Conservation (phyloP, 129 eudicot genomes). For the Centrapalus pauciflorus region DNA sequence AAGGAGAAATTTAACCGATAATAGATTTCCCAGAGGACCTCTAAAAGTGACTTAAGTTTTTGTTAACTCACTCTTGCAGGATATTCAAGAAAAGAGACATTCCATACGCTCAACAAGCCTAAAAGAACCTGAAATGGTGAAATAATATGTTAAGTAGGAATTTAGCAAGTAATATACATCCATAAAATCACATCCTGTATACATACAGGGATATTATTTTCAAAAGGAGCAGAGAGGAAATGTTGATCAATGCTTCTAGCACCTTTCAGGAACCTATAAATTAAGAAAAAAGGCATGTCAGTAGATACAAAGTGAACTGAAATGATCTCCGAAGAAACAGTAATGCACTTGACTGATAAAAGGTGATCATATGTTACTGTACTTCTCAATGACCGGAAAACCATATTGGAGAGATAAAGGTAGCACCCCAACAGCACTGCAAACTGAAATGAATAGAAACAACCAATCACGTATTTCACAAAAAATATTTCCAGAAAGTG, state of each 20-base stretch:
- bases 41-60: neutral
- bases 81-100: conserved; percentile 93
- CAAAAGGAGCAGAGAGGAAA: conserved; percentile 73
- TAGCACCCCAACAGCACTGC: conserved; percentile 98
- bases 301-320: neutral
- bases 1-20: conserved; percentile 3
- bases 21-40: neutral
- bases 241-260: conserved; percentile 95
- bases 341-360: neutral
- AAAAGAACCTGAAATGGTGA: conserved; percentile 70
- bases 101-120: conserved; percentile 96
- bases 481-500: neutral
- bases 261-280: conserved; percentile 76
- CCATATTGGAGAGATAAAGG: conserved; percentile 98
- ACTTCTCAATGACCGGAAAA: conserved; percentile 81
- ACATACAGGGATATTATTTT: conserved; percentile 81
- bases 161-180: neutral
- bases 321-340: neutral
- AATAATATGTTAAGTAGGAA: neutral
- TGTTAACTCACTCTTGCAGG: conserved; percentile 87
- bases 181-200: neutral
- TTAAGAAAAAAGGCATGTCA: neutral
- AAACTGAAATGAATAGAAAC: conserved; percentile 50
- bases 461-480: conserved; percentile 19
- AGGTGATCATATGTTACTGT: conserved; percentile 33